Evolutionary conservation across 1,284 basidiomycete species (phyloP).

Genomic region (Exobasidium cylindrosporum): DNA sequence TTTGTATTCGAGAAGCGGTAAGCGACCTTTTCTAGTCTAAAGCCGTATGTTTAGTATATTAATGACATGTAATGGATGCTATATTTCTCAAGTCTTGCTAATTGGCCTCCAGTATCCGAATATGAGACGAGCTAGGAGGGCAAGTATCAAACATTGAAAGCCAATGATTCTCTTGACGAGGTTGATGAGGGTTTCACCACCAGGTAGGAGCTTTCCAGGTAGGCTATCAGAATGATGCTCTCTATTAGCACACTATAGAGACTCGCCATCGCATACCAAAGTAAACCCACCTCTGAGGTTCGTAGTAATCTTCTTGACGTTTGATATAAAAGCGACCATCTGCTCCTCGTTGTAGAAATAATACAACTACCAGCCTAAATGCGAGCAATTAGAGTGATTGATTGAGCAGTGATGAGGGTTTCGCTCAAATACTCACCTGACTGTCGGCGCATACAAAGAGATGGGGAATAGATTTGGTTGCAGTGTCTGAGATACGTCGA

Average conservation of each 20-base stretch:
- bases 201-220: constrained; percentile 37
- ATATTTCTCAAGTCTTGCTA: not conserved
- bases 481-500: constrained; percentile 47
- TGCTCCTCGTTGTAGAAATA: constrained; percentile 39
- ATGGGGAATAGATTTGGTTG: constrained; percentile 24
- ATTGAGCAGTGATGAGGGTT: constrained; percentile 8
- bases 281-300: constrained; percentile 36
- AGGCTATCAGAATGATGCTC: constrained; percentile 23
- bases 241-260: too few species aligned
- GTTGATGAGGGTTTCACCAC: constrained; percentile 23
- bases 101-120: constrained; percentile 31
- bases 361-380: constrained; percentile 32
- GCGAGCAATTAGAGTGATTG: not conserved
- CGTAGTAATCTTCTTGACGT: constrained; percentile 48
- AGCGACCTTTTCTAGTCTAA: not conserved
- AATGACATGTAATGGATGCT: not conserved
- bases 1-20: not conserved
- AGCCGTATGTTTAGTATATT: not conserved
- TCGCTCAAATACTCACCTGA: constrained; percentile 10
- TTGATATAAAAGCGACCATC: constrained; percentile 51
- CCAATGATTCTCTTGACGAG: constrained; percentile 35
- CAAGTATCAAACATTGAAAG: constrained; percentile 37
- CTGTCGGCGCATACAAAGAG: constrained; percentile 16
- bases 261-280: too few species aligned
- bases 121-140: constrained; percentile 24